Evolutionary conservation across 257 asterid genomes (phyloP).

Genomic region (Jaltomata sinuosa): DNA sequence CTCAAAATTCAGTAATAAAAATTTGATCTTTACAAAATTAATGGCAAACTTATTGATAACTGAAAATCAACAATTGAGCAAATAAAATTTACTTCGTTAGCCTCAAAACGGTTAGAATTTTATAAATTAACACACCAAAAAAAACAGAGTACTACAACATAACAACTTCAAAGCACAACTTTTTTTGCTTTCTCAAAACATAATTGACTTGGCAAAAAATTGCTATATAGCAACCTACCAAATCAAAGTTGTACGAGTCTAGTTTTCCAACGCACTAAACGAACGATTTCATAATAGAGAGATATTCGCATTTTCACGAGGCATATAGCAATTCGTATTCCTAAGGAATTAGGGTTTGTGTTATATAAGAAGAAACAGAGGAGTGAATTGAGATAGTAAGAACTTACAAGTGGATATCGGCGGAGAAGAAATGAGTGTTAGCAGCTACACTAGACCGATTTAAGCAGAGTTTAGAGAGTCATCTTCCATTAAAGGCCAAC

Average conservation of each 20-base stretch:
- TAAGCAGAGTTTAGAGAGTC: not conserved
- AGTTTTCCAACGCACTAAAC: no score
- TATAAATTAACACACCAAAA: not conserved
- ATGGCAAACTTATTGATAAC: not conserved
- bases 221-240: no score
- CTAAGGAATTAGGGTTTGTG: not conserved
- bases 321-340: not conserved
- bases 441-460: not conserved
- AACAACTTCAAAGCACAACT: not conserved
- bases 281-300: no score
- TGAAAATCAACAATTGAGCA: not conserved
- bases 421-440: not conserved
- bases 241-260: no score
- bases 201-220: not conserved
- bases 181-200: not conserved
- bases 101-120: not conserved
- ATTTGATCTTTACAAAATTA: not conserved
- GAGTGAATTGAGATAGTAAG: not conserved
- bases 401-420: not conserved
- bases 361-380: not conserved
- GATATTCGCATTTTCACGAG: no score
- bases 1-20: not conserved
- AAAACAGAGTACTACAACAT: not conserved
- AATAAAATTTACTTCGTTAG: not conserved
- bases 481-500: not conserved